These are phyloP conservation scores for Coemansia sp. DNA, from an alignment of 192 early-diverging fungal genomes.

Conservation along the genomic window DNA sequence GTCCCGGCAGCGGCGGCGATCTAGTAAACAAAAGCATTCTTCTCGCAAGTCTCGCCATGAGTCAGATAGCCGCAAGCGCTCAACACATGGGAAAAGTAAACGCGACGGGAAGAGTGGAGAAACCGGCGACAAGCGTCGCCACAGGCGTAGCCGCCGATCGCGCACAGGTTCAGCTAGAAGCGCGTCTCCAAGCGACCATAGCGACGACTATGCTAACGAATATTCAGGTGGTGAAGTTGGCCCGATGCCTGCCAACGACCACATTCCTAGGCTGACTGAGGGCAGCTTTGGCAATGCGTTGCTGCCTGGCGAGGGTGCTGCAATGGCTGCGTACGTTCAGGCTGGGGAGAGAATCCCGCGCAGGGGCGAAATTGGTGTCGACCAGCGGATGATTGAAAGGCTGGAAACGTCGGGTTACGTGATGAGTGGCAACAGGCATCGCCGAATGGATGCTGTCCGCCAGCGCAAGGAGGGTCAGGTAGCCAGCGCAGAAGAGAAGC, in stretches of 20 bases:
- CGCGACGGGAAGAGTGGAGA: not conserved
- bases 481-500: slow-evolving; percentile 92
- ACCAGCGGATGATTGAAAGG: slow-evolving; percentile 76
- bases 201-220: not conserved
- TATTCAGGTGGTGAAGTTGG: slow-evolving; percentile 28
- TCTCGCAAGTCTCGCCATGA: not conserved
- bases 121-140: slow-evolving; percentile 6
- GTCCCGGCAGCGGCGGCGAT: not conserved
- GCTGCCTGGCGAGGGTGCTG: slow-evolving; percentile 86
- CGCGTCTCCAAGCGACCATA: not conserved
- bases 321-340: slow-evolving; percentile 86
- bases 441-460: slow-evolving; percentile 93
- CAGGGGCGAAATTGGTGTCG: slow-evolving; percentile 94
- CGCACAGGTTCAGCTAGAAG: slow-evolving; percentile 20
- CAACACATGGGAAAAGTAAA: slow-evolving; percentile 19
- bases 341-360: slow-evolving; percentile 94
- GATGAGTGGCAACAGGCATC: slow-evolving; percentile 93
- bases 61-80: slow-evolving; percentile 21
- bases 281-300: slow-evolving; percentile 75
- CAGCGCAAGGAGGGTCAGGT: slow-evolving; percentile 96
- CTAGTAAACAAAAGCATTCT: slow-evolving; percentile 5
- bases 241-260: slow-evolving; percentile 18
- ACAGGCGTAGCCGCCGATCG: slow-evolving; percentile 1
- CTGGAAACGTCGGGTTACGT: slow-evolving; percentile 90
- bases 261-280: not conserved